Base-by-base conservation (phyloP, 495 filamentous ascomycete genomes). In the Neurospora hispaniola region DNA sequence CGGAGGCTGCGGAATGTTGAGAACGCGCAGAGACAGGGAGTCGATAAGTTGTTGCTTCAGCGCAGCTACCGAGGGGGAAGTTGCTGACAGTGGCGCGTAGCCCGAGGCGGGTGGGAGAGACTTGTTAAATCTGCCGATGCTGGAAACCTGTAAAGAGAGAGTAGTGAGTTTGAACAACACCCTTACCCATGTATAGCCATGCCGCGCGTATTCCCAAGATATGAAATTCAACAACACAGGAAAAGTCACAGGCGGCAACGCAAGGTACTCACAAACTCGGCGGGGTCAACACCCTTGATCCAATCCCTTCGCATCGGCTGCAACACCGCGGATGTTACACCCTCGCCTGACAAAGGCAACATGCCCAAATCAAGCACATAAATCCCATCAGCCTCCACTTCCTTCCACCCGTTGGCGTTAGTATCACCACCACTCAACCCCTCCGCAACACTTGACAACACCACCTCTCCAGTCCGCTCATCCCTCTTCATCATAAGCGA, bases 301-400 rank as follows among this genome's bases (percentile, higher is more conserved):
- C 80, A 81, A 2, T 76, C 75, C 39, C 74, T 70, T 48, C 74
- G 74, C 18, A 59, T 16, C n/a, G 66, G 31, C n/a, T 31, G 35
- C 9, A 68, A 41, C 39, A 5, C n/a, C 20, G 4, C 20, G 5
- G 42, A 11, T 11, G 42, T 44, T 35, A 31, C 31, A 16, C 4
- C 27, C 7, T 16, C 11, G n/a, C 4, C 35, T 38, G 38, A 35
- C 6, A 8, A n/a, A 14, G n/a, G 18, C 12, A 66, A 9, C 54
- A 35, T 38, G 11, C 69, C 73, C 7, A 95, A 76, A 76, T 90
- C 86, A 71, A 87, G 88, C 75, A 76, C 88, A 80, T 93, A 91
- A 59, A 98, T 80, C 0, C 94, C 94, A 77, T 93, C 88, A 5
- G 93, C 91, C 74, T 92, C 89, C 5, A 98, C 91, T 82, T 99